phyloP scores from a whole-genome alignment of 2,329 filamentous ascomycete genomes.

The Alternaria sp. region DNA sequence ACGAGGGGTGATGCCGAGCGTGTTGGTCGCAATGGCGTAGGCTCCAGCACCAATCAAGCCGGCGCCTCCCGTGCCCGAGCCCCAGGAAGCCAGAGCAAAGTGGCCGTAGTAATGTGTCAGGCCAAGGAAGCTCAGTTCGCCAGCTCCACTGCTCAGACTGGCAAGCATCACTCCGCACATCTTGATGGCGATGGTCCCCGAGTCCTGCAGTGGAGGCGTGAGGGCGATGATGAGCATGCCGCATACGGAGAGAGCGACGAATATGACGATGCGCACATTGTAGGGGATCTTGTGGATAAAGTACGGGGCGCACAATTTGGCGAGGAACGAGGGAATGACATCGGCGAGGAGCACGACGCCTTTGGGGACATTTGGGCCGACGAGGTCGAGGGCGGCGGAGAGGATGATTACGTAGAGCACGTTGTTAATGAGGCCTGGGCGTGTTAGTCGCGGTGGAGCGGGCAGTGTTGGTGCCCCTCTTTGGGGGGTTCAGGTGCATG shows the following conservation, averaged over 20 bases:
- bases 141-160: slow-evolving; percentile 82
- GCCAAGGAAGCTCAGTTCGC: slow-evolving; percentile 89
- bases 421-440: slow-evolving; percentile 86
- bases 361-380: slow-evolving; percentile 85
- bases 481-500: background rate
- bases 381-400: slow-evolving; percentile 91
- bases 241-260: slow-evolving; percentile 75
- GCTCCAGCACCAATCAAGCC: slow-evolving; percentile 85
- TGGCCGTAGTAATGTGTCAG: slow-evolving; percentile 93
- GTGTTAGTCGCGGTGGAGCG: slow-evolving; percentile 4
- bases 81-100: slow-evolving; percentile 88
- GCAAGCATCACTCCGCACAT: slow-evolving; percentile 84
- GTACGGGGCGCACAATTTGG: slow-evolving; percentile 89
- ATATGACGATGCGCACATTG: slow-evolving; percentile 72
- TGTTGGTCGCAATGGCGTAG: slow-evolving; percentile 86
- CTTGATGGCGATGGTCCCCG: slow-evolving; percentile 72
- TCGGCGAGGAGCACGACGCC: slow-evolving; percentile 92
- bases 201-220: slow-evolving; percentile 67
- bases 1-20: slow-evolving; percentile 75
- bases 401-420: slow-evolving; percentile 97
- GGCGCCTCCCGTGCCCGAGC: slow-evolving; percentile 87
- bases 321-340: slow-evolving; percentile 85
- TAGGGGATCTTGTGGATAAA: slow-evolving; percentile 92
- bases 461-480: background rate
- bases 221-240: slow-evolving; percentile 92